Conservation (phyloP, 225 moss, liverwort and hornwort genomes). For the Anthoceros angustus region DNA sequence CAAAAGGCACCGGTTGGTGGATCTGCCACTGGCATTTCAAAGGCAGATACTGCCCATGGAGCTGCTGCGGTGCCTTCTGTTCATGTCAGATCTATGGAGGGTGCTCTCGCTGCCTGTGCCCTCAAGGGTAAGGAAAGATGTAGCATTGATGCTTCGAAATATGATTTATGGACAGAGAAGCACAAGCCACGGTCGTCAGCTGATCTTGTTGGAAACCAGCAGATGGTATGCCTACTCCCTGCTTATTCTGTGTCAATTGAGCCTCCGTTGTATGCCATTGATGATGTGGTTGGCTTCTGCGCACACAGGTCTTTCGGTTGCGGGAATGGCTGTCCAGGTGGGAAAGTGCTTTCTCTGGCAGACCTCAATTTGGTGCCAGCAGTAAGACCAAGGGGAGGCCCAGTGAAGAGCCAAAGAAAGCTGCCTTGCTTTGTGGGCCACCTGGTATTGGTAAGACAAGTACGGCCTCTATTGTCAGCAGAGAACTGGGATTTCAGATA, state of each 20-base stretch:
- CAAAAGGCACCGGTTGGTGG: background rate
- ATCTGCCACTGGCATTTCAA: background rate
- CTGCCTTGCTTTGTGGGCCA: slow-evolving; percentile 8
- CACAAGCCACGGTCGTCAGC: slow-evolving; percentile 8
- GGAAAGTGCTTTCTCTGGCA: background rate
- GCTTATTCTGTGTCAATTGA: background rate
- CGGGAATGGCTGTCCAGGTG: slow-evolving; percentile 10
- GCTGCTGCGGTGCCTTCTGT: background rate
- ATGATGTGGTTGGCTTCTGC: background rate
- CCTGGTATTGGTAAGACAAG: slow-evolving; percentile 13
- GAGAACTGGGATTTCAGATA: slow-evolving; percentile 8
- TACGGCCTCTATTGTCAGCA: slow-evolving; percentile 9
- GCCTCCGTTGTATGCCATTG: background rate
- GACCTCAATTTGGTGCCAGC: background rate
- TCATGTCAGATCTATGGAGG: background rate
- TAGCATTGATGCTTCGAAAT: background rate
- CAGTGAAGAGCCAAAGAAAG: slow-evolving; percentile 7
- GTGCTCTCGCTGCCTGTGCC: background rate
- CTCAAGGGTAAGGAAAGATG: background rate
- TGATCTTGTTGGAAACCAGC: slow-evolving; percentile 8
- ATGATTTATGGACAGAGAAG: slow-evolving; percentile 7
- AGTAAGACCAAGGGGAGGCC: slow-evolving; percentile 6
- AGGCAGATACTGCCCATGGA: background rate
- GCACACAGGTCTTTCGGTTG: slow-evolving; percentile 7
- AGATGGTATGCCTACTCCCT: background rate